Evolutionary conservation across 1,284 basidiomycete genomes (phyloP).

Genomic region (Ustilago shanxiensis): DNA sequence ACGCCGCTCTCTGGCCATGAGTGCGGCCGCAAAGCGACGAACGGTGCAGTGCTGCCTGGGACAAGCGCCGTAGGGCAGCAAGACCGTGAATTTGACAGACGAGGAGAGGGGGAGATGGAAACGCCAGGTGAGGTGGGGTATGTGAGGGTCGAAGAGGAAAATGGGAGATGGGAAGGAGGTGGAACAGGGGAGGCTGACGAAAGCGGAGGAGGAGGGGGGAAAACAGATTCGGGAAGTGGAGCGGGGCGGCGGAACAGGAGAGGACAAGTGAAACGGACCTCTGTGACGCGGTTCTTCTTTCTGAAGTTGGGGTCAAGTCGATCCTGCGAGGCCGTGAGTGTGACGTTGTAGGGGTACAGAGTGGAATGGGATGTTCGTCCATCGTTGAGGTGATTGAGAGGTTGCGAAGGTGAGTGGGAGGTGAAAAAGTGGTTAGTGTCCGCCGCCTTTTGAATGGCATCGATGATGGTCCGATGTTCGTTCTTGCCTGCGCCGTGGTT

Average conservation of each 20-base stretch:
- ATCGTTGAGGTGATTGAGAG: constrained; percentile 1
- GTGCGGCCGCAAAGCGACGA: constrained; percentile 46
- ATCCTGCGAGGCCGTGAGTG: constrained; percentile 33
- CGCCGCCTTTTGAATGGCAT: constrained; percentile 42
- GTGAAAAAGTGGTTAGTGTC: constrained; percentile 35
- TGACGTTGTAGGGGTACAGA: constrained; percentile 17
- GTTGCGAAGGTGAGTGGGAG: constrained; percentile 12
- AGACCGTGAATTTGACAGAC: not conserved
- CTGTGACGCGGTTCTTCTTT: constrained; percentile 68
- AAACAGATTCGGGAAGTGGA: not conserved
- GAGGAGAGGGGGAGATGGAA: not conserved
- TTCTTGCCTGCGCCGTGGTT: constrained; percentile 20
- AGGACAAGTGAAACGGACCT: constrained; percentile 54
- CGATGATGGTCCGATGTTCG: not conserved
- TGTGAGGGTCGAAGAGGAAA: not conserved
- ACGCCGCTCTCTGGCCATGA: constrained; percentile 52
- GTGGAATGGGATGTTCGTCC: constrained; percentile 1
- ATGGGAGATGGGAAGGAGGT: not conserved
- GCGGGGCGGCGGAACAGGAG: constrained; percentile 5
- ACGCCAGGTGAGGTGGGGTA: not conserved
- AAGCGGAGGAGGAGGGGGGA: not conserved
- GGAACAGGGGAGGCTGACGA: not conserved
- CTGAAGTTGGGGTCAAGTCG: constrained; percentile 63
- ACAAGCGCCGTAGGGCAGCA: not conserved
- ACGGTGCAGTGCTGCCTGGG: constrained; percentile 23